Conservation (phyloP, 495 filamentous ascomycete genomes). For the Lophium mytilinum region DNA sequence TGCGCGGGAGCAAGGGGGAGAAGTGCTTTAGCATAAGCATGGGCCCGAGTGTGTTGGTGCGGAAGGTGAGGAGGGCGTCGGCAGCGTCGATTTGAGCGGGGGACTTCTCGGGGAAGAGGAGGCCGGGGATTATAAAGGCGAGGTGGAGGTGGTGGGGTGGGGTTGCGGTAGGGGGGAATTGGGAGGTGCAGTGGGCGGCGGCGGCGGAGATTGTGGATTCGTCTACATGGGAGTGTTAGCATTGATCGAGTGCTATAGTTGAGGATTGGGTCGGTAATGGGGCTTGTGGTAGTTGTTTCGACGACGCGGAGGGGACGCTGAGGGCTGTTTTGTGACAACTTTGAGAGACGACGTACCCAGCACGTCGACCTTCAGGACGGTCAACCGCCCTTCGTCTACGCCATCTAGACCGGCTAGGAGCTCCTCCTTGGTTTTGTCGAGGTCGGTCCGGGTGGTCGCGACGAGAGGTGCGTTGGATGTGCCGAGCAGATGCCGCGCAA, state of each 20-base stretch:
- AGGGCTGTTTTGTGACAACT: too few relatives aligned
- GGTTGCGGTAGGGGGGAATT: conserved; percentile 39
- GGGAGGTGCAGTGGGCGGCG: conserved; percentile 31
- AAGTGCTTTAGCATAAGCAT: conserved; percentile 72
- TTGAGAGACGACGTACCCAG: conserved; percentile 40
- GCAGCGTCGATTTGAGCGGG: conserved; percentile 52
- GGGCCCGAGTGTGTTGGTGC: conserved; percentile 64
- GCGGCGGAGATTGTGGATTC: conserved; percentile 43
- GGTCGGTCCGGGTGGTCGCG: conserved; percentile 58
- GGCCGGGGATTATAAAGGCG: conserved; percentile 61
- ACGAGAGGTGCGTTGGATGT: conserved; percentile 61
- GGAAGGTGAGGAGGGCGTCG: conserved; percentile 52
- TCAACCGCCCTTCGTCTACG: conserved; percentile 41
- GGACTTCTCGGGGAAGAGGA: conserved; percentile 68
- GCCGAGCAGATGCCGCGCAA: conserved; percentile 58
- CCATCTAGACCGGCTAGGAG: conserved; percentile 45
- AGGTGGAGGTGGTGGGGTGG: conserved; percentile 51
- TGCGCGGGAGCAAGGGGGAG: conserved; percentile 52
- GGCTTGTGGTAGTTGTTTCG: too few relatives aligned
- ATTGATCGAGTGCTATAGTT: background rate
- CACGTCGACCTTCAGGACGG: conserved; percentile 52
- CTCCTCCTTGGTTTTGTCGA: conserved; percentile 41
- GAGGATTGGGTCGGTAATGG: too few relatives aligned
- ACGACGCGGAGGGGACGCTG: too few relatives aligned
- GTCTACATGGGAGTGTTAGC: conserved; percentile 24